Conservation (phyloP, 2,329 filamentous ascomycete species). For the Didymella segeticola region DNA sequence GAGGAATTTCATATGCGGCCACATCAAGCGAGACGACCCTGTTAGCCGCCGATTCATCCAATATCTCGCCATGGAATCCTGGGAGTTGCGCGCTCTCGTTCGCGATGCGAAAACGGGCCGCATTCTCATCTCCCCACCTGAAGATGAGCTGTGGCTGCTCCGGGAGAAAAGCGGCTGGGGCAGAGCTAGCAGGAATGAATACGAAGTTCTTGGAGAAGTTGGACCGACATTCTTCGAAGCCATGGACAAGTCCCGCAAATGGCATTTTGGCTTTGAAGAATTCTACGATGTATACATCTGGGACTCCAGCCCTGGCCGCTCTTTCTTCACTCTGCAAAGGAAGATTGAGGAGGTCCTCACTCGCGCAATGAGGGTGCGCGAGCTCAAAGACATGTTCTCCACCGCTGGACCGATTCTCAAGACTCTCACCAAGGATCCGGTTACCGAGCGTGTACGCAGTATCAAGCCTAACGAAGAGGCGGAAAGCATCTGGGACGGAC, state of each 20-base stretch:
- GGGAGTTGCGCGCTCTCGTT: slow-evolving; percentile 49
- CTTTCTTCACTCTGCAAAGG: slow-evolving; percentile 39
- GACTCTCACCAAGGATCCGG: slow-evolving; percentile 47
- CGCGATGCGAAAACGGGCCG: slow-evolving; percentile 51
- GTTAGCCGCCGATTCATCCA: slow-evolving; percentile 53
- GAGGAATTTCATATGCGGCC: slow-evolving; percentile 52
- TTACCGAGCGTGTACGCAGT: slow-evolving; percentile 45
- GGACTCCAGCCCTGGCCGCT: slow-evolving; percentile 46
- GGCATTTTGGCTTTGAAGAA: slow-evolving; percentile 52
- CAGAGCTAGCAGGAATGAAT: slow-evolving; percentile 50
- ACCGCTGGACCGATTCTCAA: slow-evolving; percentile 45
- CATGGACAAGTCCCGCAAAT: slow-evolving; percentile 48
- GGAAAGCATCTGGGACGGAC: slow-evolving; percentile 44
- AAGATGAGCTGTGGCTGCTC: slow-evolving; percentile 50
- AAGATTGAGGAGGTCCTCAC: slow-evolving; percentile 44
- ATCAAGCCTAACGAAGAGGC: slow-evolving; percentile 46
- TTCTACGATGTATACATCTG: slow-evolving; percentile 55
- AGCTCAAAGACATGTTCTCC: slow-evolving; percentile 42
- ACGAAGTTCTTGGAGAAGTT: slow-evolving; percentile 45
- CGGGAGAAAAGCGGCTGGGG: slow-evolving; percentile 51
- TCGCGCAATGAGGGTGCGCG: slow-evolving; percentile 46
- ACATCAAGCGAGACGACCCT: slow-evolving; percentile 53
- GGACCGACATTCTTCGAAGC: slow-evolving; percentile 50
- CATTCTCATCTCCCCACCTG: slow-evolving; percentile 47
- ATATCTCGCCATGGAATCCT: slow-evolving; percentile 51